These are phyloP conservation scores for Crassisporium funariophilum DNA, from an alignment of 768 basidiomycete species.

Conservation along the genomic window DNA sequence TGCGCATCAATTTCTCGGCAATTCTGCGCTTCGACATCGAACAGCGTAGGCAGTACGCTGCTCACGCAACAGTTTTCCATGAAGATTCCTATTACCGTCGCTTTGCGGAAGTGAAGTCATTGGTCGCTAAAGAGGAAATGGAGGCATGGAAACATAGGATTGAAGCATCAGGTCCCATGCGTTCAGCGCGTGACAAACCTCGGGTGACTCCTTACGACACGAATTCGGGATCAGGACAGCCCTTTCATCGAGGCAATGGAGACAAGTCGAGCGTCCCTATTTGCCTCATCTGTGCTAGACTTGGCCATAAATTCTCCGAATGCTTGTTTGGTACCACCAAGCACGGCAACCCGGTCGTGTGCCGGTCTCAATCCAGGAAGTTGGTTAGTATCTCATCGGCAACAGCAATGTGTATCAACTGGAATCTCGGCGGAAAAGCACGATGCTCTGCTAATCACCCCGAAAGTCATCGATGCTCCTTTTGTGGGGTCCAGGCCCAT, in stretches of 20 bases:
- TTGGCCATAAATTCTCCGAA: constrained; percentile 11
- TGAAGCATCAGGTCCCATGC: background rate
- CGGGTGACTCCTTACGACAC: background rate
- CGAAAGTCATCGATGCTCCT: constrained; percentile 6
- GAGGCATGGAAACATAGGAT: no score
- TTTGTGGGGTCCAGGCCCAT: constrained; percentile 6
- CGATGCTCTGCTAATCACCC: constrained; percentile 7
- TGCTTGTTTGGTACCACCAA: constrained; percentile 6
- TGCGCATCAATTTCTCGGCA: constrained; percentile 13
- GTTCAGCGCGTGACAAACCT: background rate
- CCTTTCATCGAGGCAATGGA: constrained; percentile 10
- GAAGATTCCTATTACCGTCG: background rate
- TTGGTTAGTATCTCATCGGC: background rate
- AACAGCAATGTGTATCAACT: constrained; percentile 7
- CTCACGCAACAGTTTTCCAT: background rate
- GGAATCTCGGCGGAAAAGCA: constrained; percentile 8
- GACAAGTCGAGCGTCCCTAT: constrained; percentile 9
- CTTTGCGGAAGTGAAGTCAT: background rate
- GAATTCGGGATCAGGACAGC: background rate
- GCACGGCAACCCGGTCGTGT: constrained; percentile 6
- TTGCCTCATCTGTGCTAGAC: constrained; percentile 17
- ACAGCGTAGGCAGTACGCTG: constrained; percentile 7
- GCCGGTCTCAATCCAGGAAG: background rate
- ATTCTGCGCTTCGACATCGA: constrained; percentile 14
- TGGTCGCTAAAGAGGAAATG: no score